Evolutionary conservation across 1,284 basidiomycete species (phyloP).

Genomic region (Rhizoctonia solani): DNA sequence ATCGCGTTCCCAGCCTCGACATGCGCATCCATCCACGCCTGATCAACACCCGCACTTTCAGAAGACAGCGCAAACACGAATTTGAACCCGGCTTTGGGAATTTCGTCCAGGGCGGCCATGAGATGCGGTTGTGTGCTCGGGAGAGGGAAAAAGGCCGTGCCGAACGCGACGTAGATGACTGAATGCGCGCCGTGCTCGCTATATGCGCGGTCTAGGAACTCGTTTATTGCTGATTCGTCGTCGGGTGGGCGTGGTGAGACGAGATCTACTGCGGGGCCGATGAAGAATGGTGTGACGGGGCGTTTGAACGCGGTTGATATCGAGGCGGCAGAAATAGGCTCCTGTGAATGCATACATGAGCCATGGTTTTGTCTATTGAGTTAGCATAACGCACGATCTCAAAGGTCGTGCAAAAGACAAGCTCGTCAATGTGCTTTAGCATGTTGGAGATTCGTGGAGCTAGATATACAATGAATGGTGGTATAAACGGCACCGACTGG

Average conservation of each 20-base stretch:
- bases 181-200: not conserved
- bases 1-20: not conserved
- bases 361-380: too few species aligned
- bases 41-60: not conserved
- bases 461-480: too few species aligned
- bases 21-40: not conserved
- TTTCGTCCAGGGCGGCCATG: not conserved
- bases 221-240: not conserved
- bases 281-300: not conserved
- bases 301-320: not conserved
- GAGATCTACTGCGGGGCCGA: not conserved
- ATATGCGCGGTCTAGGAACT: constrained; percentile 15
- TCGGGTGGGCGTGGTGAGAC: not conserved
- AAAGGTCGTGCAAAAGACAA: too few species aligned
- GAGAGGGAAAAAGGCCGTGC: constrained; percentile 7
- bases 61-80: not conserved
- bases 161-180: constrained; percentile 3
- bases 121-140: not conserved
- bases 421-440: too few species aligned
- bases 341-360: too few species aligned
- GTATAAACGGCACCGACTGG: too few species aligned
- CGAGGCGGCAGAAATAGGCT: not conserved
- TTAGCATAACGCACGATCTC: too few species aligned
- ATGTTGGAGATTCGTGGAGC: too few species aligned
- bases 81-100: not conserved